These are phyloP conservation scores for Quercus rubra DNA, from an alignment of 306 rosid genomes.

Conservation along the genomic window DNA sequence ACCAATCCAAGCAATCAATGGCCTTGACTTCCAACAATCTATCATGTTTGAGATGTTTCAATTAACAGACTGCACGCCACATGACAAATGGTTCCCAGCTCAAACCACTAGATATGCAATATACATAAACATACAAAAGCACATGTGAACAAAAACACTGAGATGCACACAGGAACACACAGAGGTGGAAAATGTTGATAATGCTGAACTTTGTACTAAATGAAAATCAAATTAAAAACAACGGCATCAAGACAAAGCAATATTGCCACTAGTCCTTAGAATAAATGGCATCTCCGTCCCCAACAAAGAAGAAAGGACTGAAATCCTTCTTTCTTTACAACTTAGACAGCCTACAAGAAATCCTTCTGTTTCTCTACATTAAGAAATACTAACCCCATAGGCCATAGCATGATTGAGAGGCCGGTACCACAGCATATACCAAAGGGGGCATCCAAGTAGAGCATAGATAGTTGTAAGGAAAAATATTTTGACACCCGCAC, in stretches of 20 bases:
- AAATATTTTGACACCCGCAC: conserved; percentile 80
- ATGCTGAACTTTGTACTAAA: background rate
- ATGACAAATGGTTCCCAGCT: conserved; percentile 16
- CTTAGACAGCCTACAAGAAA: background rate
- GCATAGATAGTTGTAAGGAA: conserved; percentile 89
- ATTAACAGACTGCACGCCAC: conserved; percentile 90
- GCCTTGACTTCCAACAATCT: conserved; percentile 55
- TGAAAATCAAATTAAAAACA: background rate
- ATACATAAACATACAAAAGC: background rate
- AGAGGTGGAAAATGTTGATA: background rate
- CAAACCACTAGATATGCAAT: background rate
- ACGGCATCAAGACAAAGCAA: no score
- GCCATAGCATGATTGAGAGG: conserved; percentile 83
- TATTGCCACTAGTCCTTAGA: background rate
- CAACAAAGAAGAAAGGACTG: background rate
- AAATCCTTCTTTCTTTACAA: background rate
- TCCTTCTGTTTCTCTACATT: background rate
- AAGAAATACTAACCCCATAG: conserved; percentile 48
- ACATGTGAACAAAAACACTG: background rate
- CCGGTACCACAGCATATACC: conserved; percentile 96
- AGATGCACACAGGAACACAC: background rate
- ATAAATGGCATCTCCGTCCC: background rate
- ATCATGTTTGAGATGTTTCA: conserved; percentile 6
- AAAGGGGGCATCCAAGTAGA: conserved; percentile 84
- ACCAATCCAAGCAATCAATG: conserved; percentile 82